Base-by-base conservation (phyloP, 1,284 basidiomycete genomes). In the Sanghuangporus sanghuang region DNA sequence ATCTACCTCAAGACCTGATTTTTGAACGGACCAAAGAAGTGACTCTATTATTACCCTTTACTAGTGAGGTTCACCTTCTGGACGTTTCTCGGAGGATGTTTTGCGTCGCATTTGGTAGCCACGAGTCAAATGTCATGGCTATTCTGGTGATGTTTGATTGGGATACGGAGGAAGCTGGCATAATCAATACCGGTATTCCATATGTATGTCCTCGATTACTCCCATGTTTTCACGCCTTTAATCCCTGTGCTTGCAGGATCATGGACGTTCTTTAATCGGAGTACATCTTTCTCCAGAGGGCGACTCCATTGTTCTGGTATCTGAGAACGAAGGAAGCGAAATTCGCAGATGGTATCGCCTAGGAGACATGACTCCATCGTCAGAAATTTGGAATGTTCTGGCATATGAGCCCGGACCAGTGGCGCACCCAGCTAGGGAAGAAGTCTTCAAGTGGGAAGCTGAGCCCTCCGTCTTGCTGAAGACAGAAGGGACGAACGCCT, bases 81-180 rank as follows among this genome's bases (percentile, higher is more conserved):
- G 57, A 64, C 54, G 50, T 38, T 32, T 58, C 62, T 7, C 32
- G 48, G 32, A 52, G 57, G 40, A 64, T 64, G 62, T 35, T 64
- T 18, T 64, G 49, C 32, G 39, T 32, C 12, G 62, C 44, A 16
- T 64, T 59, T 36, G n/a, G 40, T 11, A 40, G 32, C 35, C 4
- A 8, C 2, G 16, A 21, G 36, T 42, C 35, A 27, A 35, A 55
- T 9, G 23, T n/a, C 16, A 49, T 55, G 40, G 49, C 59, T 42
- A 58, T 64, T 23, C 23, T 59, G n/a, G 18, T 64, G 23, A 40
- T 64, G 8, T 39, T 50, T 42, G 57, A 64, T 55, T 64, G 62
- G 62, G 40, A 64, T 14, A 59, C 57, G 18, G 50, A 59, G 35
- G 57, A 59, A 23, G 36, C 36, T 23, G 46, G 36, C 14, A 54